Evolutionary conservation across 345 rosid genomes (phyloP).

Genomic region (Bruguiera sexangula): DNA sequence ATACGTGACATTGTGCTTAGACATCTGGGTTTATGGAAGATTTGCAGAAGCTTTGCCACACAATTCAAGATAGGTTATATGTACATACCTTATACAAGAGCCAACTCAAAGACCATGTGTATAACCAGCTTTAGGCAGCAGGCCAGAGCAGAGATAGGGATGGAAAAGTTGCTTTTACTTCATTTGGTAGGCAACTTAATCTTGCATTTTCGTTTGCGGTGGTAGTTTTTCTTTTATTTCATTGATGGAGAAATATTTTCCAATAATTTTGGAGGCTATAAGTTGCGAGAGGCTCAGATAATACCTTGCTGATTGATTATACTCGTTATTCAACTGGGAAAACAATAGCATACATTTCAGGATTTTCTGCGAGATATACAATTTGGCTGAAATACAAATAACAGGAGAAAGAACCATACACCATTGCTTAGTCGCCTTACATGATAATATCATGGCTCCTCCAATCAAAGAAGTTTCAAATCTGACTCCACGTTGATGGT

Average conservation of each 20-base stretch:
- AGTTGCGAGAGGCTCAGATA: not conserved
- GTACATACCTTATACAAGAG: conserved; percentile 56
- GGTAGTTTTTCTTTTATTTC: conserved; percentile 12
- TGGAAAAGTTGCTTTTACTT: conserved; percentile 23
- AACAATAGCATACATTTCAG: no score
- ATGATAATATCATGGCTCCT: no score
- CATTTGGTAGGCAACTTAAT: conserved; percentile 25
- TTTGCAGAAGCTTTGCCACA: conserved; percentile 12
- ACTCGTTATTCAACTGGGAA: no score
- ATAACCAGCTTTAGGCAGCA: conserved; percentile 36
- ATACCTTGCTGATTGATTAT: no score
- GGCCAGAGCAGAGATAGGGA: conserved; percentile 22
- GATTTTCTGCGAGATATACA: no score
- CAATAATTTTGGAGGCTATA: conserved; percentile 33
- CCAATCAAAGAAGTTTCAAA: no score
- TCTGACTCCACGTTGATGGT: no score
- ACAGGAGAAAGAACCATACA: no score
- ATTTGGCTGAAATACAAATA: no score
- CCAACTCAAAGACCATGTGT: conserved; percentile 42
- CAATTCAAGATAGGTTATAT: conserved; percentile 40
- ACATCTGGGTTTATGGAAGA: conserved; percentile 20
- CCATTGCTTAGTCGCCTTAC: no score
- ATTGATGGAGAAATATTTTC: conserved; percentile 21
- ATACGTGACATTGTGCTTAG: conserved; percentile 12
- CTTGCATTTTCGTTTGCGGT: conserved; percentile 10